Evolutionary conservation across 1,139 yeast genomes (phyloP).

Genomic region (Spathaspora sp.): DNA sequence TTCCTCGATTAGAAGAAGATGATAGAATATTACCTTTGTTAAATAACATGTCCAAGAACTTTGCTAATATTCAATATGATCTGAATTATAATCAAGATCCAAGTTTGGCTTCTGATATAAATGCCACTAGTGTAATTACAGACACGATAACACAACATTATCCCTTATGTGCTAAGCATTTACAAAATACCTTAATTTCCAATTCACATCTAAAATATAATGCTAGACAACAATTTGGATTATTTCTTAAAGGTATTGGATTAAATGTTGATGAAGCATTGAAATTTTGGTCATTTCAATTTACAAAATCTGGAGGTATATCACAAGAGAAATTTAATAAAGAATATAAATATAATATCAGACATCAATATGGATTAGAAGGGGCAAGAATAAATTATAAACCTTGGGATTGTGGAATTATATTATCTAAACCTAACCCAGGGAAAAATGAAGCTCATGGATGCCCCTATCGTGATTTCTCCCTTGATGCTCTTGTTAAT

Average conservation of each 20-base stretch:
- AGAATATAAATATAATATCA: slow-evolving; percentile 82
- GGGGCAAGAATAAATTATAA: slow-evolving; percentile 84
- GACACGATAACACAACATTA: slow-evolving; percentile 59
- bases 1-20: slow-evolving; percentile 89
- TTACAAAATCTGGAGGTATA: slow-evolving; percentile 52
- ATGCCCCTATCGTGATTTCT: slow-evolving; percentile 84
- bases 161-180: slow-evolving; percentile 79
- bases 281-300: slow-evolving; percentile 77
- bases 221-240: slow-evolving; percentile 83
- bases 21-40: slow-evolving; percentile 84
- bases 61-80: slow-evolving; percentile 57
- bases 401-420: slow-evolving; percentile 83
- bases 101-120: slow-evolving; percentile 50
- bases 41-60: slow-evolving; percentile 75
- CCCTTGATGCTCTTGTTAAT: slow-evolving; percentile 55
- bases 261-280: slow-evolving; percentile 84
- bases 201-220: slow-evolving; percentile 75
- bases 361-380: slow-evolving; percentile 89
- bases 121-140: slow-evolving; percentile 59
- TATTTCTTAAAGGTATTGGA: slow-evolving; percentile 89
- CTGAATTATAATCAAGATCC: slow-evolving; percentile 27
- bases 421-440: slow-evolving; percentile 72
- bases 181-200: slow-evolving; percentile 59
- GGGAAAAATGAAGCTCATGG: slow-evolving; percentile 79
- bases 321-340: slow-evolving; percentile 77